These are phyloP conservation scores for Cokeromyces recurvatus DNA, from an alignment of 371 early-diverging fungal genomes.

Conservation along the genomic window DNA sequence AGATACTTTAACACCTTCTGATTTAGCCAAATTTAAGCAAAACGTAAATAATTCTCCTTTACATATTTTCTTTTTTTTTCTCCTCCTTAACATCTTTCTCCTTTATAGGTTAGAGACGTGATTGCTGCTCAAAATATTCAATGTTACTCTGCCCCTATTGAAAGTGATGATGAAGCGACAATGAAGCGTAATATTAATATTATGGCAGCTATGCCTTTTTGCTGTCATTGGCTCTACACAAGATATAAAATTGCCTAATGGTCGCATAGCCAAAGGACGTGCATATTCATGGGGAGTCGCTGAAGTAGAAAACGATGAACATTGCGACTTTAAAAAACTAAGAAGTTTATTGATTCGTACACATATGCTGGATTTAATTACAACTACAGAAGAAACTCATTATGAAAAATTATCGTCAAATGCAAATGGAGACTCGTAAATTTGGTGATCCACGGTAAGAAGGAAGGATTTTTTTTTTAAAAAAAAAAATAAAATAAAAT, in stretches of 20 bases:
- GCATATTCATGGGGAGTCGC: slow-evolving; percentile 95
- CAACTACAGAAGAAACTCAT: slow-evolving; percentile 86
- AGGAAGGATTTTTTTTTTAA: slow-evolving; percentile 25
- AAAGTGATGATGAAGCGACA: slow-evolving; percentile 83
- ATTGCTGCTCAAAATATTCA: slow-evolving; percentile 76
- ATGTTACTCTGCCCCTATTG: slow-evolving; percentile 74
- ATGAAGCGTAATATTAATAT: slow-evolving; percentile 79
- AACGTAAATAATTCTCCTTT: slow-evolving; percentile 43
- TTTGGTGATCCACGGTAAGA: slow-evolving; percentile 72
- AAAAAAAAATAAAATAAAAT: not conserved
- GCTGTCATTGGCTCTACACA: slow-evolving; percentile 91
- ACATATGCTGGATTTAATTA: slow-evolving; percentile 92
- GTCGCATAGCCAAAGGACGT: slow-evolving; percentile 80
- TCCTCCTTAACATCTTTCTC: not conserved
- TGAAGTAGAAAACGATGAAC: slow-evolving; percentile 87
- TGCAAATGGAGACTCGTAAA: slow-evolving; percentile 80
- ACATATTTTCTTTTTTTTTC: slow-evolving; percentile 42
- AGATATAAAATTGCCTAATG: slow-evolving; percentile 74
- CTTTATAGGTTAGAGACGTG: slow-evolving; percentile 66
- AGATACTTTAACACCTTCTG: slow-evolving; percentile 84
- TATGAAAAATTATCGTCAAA: slow-evolving; percentile 87
- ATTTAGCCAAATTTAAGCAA: slow-evolving; percentile 80
- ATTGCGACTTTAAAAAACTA: slow-evolving; percentile 92
- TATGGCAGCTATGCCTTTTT: slow-evolving; percentile 91
- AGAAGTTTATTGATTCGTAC: slow-evolving; percentile 89